Evolutionary conservation across 768 basidiomycete species (phyloP), one percentile per base, ranked within the genome.

Genomic region (Cubamyces lactineus): DNA sequence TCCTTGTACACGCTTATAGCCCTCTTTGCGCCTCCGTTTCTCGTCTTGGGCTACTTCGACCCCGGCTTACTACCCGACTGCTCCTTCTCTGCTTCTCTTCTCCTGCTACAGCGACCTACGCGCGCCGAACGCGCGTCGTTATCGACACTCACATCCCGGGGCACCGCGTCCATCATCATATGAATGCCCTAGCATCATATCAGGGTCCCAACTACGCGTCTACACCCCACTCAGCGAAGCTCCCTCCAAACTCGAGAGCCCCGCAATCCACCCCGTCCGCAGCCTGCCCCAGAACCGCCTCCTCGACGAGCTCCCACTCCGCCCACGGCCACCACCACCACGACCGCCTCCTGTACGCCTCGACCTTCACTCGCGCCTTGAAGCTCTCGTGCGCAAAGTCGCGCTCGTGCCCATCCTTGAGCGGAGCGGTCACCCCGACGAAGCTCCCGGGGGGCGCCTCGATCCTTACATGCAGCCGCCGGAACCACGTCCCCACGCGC

Each of bases 331-430:
- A 67, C 34, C 70, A 71, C 43, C 40, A 15, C 23, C 53, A 26
- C 68, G 65, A 64, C 34, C 50, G 40, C 11, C 68, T 59, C 28
- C 13, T 23, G 53, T 40, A 68, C 39, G 65, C 62, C 53, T 56
- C 46, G 6, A 68, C 62, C 46, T 17, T 26, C 19, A 65, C 56
- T 12, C 28, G 45, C 38, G 55, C 70, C 34, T 34, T 30, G 57
- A 71, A 71, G 64, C 70, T 71, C 59, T 71, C 70, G 47, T 66
- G 67, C 8, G 68, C 68, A 40, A 64, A 68, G 46, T 48, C 53
- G 5, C 64, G 70, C 39, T 54, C 23, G 57, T 71, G 70, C 16
- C 70, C 70, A n/a, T 64, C 66, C 30, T 43, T 26, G 16, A 69
- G 55, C 38, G 70, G 70, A 24, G 63, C 65, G 3, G 70, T 51